Conservation (phyloP, 2,329 filamentous ascomycete species). For the Ophiostoma sp. region DNA sequence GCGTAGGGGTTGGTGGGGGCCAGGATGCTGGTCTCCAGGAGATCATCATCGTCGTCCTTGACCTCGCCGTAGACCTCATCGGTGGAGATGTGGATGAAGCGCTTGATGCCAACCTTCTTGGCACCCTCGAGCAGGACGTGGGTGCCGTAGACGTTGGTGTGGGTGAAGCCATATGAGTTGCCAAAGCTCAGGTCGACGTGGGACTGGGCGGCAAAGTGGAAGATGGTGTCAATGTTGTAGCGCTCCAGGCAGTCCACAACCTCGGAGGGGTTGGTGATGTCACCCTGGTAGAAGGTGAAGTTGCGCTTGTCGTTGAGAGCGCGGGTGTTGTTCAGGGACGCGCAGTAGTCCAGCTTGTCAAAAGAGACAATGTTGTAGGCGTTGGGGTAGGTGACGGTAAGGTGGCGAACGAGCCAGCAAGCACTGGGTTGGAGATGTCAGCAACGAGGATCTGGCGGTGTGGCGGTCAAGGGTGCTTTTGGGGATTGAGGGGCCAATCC, state of each 20-base stretch:
- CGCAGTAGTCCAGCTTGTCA: constrained; percentile 79
- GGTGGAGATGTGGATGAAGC: constrained; percentile 77
- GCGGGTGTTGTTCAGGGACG: constrained; percentile 72
- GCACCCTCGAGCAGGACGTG: constrained; percentile 74
- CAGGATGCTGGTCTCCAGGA: constrained; percentile 67
- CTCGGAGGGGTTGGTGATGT: constrained; percentile 65
- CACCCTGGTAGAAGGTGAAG: constrained; percentile 74
- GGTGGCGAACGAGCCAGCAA: constrained; percentile 76
- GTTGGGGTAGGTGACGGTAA: constrained; percentile 65
- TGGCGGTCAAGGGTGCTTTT: no score
- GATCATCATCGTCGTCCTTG: constrained; percentile 62
- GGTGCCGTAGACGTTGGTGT: constrained; percentile 78
- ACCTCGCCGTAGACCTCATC: constrained; percentile 84
- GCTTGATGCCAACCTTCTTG: constrained; percentile 62
- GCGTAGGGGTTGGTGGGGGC: constrained; percentile 78
- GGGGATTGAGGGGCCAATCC: no score
- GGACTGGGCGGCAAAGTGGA: constrained; percentile 81
- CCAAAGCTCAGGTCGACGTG: constrained; percentile 79
- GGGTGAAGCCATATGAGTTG: constrained; percentile 75
- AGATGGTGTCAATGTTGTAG: constrained; percentile 69
- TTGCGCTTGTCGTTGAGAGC: constrained; percentile 62
- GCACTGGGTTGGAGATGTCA: constrained; percentile 45
- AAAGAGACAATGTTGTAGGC: constrained; percentile 76
- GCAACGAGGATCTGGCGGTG: no score
- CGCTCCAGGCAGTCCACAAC: constrained; percentile 66